These are phyloP conservation scores for Lupinus albus DNA, from an alignment of 306 rosid species.

Conservation along the genomic window DNA sequence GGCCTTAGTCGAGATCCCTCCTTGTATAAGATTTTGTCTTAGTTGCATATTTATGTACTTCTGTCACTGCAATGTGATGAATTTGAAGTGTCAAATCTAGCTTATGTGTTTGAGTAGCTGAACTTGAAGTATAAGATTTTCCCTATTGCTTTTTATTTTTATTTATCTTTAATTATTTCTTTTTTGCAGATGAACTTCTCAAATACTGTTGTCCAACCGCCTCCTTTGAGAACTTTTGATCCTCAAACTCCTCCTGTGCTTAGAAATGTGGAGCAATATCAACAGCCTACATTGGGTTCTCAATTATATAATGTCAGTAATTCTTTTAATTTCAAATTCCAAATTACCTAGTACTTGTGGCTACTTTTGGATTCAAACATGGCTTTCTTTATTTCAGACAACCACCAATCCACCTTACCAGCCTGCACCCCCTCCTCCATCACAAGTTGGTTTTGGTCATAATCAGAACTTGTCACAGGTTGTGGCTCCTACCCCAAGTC, in stretches of 20 bases:
- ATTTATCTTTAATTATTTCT: slow-evolving; percentile 33
- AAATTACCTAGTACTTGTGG: slow-evolving; percentile 26
- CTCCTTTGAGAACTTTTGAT: slow-evolving; percentile 65
- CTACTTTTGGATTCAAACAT: slow-evolving; percentile 30
- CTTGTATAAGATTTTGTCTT: slow-evolving; percentile 10
- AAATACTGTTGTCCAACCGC: slow-evolving; percentile 54
- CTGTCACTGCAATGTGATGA: background rate
- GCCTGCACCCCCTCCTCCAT: slow-evolving; percentile 54
- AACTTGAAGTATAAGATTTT: slow-evolving; percentile 7
- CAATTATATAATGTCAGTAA: slow-evolving; percentile 85
- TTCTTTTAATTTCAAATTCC: slow-evolving; percentile 26
- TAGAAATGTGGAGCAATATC: slow-evolving; percentile 74
- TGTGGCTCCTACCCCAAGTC: slow-evolving; percentile 58
- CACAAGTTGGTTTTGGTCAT: slow-evolving; percentile 51
- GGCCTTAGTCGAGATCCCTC: slow-evolving; percentile 16
- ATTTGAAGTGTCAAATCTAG: background rate
- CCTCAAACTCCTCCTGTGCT: slow-evolving; percentile 76
- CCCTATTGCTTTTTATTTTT: background rate
- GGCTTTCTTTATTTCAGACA: slow-evolving; percentile 55
- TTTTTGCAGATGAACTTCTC: slow-evolving; percentile 57
- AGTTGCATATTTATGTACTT: background rate
- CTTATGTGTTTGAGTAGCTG: slow-evolving; percentile 13
- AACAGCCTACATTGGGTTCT: slow-evolving; percentile 85
- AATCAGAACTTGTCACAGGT: slow-evolving; percentile 59
- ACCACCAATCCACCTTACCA: slow-evolving; percentile 62